Evolutionary conservation across 2,329 filamentous ascomycete species (phyloP).

Genomic region (Salinomyces thailandicus): DNA sequence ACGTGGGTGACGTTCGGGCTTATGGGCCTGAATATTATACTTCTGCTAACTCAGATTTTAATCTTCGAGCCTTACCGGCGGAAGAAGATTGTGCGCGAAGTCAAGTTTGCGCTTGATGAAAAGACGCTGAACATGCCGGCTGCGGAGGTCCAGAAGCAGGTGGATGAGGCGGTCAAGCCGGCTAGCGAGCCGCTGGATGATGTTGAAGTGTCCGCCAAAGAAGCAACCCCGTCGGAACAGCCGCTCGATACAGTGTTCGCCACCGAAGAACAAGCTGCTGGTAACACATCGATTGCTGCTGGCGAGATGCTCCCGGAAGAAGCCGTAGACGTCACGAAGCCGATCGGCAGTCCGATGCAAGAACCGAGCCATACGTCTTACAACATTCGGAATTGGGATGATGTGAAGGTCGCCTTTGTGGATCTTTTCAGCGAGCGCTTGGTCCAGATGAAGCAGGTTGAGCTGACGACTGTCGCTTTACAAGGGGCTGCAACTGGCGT

Average conservation of each 20-base stretch:
- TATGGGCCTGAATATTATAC: slow-evolving; percentile 89
- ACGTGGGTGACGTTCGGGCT: slow-evolving; percentile 98
- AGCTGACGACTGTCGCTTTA: slow-evolving; percentile 36
- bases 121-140: slow-evolving; percentile 38
- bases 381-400: slow-evolving; percentile 1
- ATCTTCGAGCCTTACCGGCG: slow-evolving; percentile 89
- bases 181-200: slow-evolving; percentile 2
- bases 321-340: slow-evolving; percentile 5
- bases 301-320: slow-evolving; percentile 18
- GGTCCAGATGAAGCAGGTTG: slow-evolving; percentile 36
- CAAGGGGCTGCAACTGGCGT: slow-evolving; percentile 35
- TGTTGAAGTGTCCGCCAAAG: slow-evolving; percentile 10
- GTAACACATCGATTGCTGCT: slow-evolving; percentile 6
- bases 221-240: slow-evolving; percentile 1
- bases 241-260: slow-evolving; percentile 3
- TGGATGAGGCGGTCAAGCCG: slow-evolving; percentile 16
- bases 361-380: slow-evolving; percentile 1
- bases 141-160: slow-evolving; percentile 14
- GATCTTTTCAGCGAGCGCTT: slow-evolving; percentile 34
- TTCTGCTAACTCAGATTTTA: slow-evolving; percentile 63
- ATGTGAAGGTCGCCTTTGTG: slow-evolving; percentile 13
- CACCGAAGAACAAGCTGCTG: neutral
- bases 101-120: slow-evolving; percentile 59
- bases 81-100: slow-evolving; percentile 66
- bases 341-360: neutral